These are phyloP conservation scores for Hebeloma cylindrosporum DNA, from an alignment of 768 basidiomycete species.

Conservation along the genomic window DNA sequence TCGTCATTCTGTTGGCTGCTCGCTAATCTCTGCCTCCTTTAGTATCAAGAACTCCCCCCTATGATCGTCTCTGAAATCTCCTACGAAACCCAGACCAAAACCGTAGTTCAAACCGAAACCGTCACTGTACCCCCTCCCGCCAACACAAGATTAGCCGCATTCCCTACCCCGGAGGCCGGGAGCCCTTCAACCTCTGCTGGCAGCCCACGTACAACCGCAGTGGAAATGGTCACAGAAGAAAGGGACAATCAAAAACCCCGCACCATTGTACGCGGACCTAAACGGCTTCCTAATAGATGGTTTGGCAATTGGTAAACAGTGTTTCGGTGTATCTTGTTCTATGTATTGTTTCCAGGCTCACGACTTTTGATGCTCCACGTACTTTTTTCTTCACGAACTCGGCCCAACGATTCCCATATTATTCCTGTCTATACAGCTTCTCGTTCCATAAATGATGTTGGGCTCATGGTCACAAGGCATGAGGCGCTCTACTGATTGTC, in stretches of 20 bases:
- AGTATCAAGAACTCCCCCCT: conserved; percentile 49
- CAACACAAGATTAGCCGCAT: conserved; percentile 72
- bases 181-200: conserved; percentile 57
- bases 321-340: conserved; percentile 23
- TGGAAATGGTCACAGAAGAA: conserved; percentile 68
- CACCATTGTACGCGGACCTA: conserved; percentile 46
- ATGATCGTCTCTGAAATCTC: conserved; percentile 44
- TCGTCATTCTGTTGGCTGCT: conserved; percentile 19
- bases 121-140: conserved; percentile 75
- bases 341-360: conserved; percentile 24
- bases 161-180: conserved; percentile 66
- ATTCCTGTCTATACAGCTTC: conserved; percentile 12
- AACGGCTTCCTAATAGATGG: conserved; percentile 56
- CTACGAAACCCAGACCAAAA: conserved; percentile 65
- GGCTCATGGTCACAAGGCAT: too few species aligned
- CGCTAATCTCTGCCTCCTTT: conserved; percentile 35
- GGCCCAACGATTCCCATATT: conserved; percentile 21
- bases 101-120: conserved; percentile 62
- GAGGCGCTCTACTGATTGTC: too few species aligned
- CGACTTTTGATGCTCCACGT: conserved; percentile 35
- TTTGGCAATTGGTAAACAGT: conserved; percentile 55
- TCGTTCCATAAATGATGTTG: too few species aligned
- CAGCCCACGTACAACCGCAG: conserved; percentile 72
- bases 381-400: conserved; percentile 22
- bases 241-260: conserved; percentile 42